Conservation (phyloP, 768 basidiomycete genomes). For the Amanita brunnescens region DNA sequence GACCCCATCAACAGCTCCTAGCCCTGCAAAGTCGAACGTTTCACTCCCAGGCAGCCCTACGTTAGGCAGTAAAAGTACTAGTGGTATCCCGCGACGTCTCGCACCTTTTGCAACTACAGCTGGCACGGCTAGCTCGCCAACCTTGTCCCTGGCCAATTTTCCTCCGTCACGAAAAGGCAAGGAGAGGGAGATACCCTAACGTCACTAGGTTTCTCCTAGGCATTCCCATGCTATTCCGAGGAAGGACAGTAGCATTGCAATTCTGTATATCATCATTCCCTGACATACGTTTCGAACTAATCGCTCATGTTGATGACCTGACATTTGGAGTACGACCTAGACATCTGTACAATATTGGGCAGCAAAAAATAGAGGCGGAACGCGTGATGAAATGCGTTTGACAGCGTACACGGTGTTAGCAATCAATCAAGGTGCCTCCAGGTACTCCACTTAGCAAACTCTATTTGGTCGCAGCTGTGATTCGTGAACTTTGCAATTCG, state of each 20-base stretch:
- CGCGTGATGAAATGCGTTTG: background rate
- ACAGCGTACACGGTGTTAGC: no score
- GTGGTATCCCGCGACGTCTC: slow-evolving; percentile 18
- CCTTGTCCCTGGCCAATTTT: slow-evolving; percentile 15
- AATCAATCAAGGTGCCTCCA: no score
- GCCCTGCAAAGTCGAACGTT: slow-evolving; percentile 19
- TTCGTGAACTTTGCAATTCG: background rate
- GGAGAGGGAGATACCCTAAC: slow-evolving; percentile 15
- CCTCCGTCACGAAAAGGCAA: slow-evolving; percentile 21
- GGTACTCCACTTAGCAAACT: no score
- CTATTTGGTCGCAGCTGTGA: no score
- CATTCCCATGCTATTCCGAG: background rate
- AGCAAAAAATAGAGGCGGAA: no score
- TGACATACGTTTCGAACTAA: slow-evolving; percentile 1
- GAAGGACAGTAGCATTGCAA: background rate
- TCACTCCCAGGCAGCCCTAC: slow-evolving; percentile 28
- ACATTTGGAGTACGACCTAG: background rate
- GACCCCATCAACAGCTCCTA: slow-evolving; percentile 15
- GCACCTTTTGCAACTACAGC: slow-evolving; percentile 19
- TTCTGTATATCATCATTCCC: slow-evolving; percentile 3
- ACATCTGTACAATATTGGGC: background rate
- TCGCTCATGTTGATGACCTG: background rate
- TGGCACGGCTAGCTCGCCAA: slow-evolving; percentile 28
- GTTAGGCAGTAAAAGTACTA: slow-evolving; percentile 9
- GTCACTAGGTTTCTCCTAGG: background rate